Percentiles rank a stretch among this genome's conserved stretches.
Conservation (phyloP, 176 grass and related monocot genomes). For the Phyllostachys edulis region DNA sequence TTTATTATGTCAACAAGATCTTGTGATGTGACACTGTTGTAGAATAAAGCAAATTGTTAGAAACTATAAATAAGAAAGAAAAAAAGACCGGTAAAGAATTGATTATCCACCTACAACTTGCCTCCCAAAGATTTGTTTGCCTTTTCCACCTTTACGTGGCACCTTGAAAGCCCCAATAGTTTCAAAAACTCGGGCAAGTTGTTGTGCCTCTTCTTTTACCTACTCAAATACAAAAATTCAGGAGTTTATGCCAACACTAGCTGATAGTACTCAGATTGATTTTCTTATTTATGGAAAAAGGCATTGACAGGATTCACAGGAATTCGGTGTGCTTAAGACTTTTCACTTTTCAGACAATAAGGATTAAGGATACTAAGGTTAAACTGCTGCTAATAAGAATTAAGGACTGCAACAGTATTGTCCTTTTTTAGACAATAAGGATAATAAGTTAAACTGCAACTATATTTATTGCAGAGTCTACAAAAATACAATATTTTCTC, state of each 20-base stretch:
- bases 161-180: slow-evolving; percentile 90
- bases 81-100: background rate
- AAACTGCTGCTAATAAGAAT: background rate
- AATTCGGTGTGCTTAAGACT: background rate
- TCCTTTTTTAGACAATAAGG: background rate
- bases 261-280: background rate
- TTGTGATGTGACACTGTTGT: slow-evolving; percentile 81
- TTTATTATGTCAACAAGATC: slow-evolving; percentile 95
- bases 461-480: background rate
- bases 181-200: slow-evolving; percentile 78
- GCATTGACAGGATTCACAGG: background rate
- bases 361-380: background rate
- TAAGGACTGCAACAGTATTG: no score
- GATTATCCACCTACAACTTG: slow-evolving; percentile 36
- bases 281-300: background rate
- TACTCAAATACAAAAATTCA: slow-evolving; percentile 35
- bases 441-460: background rate
- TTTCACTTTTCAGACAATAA: background rate
- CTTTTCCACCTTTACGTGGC: slow-evolving; percentile 76
- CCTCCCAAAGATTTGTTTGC: slow-evolving; percentile 90
- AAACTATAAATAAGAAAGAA: background rate
- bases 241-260: background rate
- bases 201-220: slow-evolving; percentile 91
- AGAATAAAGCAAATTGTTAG: background rate
- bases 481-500: background rate